Percentiles rank a stretch among this genome's conserved stretches.
These are phyloP conservation scores for Mariannaea sp. DNA, from an alignment of 2,329 filamentous ascomycete genomes.

Conservation along the genomic window DNA sequence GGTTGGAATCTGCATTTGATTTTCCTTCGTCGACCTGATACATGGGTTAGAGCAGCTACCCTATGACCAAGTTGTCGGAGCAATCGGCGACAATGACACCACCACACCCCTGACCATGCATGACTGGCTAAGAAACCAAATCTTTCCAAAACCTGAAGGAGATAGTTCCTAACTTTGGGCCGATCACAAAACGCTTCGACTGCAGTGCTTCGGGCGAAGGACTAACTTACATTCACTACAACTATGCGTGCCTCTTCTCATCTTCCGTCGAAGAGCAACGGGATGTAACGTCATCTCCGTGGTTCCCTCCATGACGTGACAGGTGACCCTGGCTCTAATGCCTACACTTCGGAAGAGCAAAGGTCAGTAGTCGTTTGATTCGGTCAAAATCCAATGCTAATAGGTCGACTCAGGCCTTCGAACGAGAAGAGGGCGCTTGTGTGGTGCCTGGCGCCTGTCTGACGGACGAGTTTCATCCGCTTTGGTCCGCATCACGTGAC, in stretches of 20 bases:
- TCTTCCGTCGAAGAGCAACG: slow-evolving; percentile 10
- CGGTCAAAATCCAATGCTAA: too few species aligned
- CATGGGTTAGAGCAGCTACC: background rate
- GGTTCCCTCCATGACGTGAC: background rate
- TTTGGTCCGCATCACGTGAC: background rate
- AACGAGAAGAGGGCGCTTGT: too few species aligned
- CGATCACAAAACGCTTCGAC: background rate
- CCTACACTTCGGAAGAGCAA: background rate
- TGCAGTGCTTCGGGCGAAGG: background rate
- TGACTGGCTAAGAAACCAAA: too few species aligned
- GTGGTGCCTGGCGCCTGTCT: background rate
- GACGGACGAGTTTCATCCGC: background rate
- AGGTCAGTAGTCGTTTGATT: too few species aligned
- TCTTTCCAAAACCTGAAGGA: too few species aligned
- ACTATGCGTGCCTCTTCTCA: slow-evolving; percentile 35
- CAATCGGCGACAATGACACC: too few species aligned
- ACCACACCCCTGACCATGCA: too few species aligned
- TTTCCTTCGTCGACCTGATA: slow-evolving; percentile 50
- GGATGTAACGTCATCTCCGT: background rate
- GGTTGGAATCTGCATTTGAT: slow-evolving; percentile 49
- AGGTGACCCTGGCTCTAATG: background rate
- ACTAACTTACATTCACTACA: slow-evolving; percentile 33
- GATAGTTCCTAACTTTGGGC: background rate
- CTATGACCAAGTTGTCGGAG: too few species aligned
- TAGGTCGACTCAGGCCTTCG: too few species aligned